Evolutionary conservation across 176 grass and related monocot genomes (phyloP), one percentile per base, ranked within the genome.

Genomic region (Carex parvula): DNA sequence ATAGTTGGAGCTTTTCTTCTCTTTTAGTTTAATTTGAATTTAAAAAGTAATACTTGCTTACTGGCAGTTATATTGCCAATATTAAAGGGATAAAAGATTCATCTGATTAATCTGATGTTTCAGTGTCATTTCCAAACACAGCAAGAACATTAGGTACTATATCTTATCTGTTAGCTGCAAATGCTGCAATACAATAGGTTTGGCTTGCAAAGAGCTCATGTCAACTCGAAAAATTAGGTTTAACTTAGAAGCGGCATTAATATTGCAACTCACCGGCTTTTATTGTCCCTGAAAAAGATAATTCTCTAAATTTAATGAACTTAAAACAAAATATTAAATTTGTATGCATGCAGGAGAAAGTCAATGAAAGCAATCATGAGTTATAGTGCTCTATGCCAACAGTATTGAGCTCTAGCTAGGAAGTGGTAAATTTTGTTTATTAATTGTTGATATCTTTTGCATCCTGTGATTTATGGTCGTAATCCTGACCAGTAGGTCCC

Each of bases 311-410:
- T 56, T 52, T 56, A 17, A 77, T 56, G 24, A 56, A 50, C 73
- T 55, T 30, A 56, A 30, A n/a, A 77, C 50, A 16, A 50, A 77
- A 32, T 55, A 14, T 77, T 77, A 30, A 77, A 77, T 56, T 56
- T 77, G 33, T 64, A 66, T 83, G 57, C n/a, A 52, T 83, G 80
- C 80, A 83, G 80, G 80, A 83, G 37, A 83, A 67, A 67, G 68
- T 83, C 24, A 66, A 83, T 67, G 39, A 68, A 83, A 65, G 8
- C 29, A 60, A 33, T 81, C 37, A 60, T 44, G 79, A 81, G 58
- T 59, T 63, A 8, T 81, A 81, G 55, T 81, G 30, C 79, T 58
- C 24, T 62, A 83, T 53, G 14, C 21, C 44, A 61, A 83, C 61
- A 54, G 22, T 37, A 32, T 83, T n/a, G 14, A 46, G 63, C 35